These are phyloP conservation scores for Oxytropis ochrocephala DNA, from an alignment of 306 rosid genomes.

Conservation along the genomic window DNA sequence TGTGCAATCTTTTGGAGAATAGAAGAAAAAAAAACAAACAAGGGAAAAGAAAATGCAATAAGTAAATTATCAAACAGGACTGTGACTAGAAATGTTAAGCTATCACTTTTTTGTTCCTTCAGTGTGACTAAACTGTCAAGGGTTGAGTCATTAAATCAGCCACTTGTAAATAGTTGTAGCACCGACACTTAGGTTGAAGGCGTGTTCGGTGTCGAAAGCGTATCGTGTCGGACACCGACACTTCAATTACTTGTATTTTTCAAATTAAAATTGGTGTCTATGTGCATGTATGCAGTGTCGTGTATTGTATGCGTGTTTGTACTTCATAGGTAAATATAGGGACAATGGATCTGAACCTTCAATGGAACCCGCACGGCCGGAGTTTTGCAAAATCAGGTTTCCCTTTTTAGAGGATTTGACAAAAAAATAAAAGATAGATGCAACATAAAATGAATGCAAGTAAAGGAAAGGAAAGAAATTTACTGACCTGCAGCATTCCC, in stretches of 20 bases:
- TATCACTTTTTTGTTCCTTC: not conserved
- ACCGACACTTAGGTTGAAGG: too few relatives aligned
- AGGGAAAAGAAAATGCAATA: not conserved
- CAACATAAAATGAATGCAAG: not conserved
- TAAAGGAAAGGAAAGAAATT: not conserved
- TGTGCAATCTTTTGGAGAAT: slow-evolving; percentile 66
- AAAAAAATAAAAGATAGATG: not conserved
- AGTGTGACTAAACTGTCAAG: not conserved
- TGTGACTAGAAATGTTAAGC: not conserved
- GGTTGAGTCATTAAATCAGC: not conserved
- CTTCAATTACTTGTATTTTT: too few relatives aligned
- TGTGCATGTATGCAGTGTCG: too few relatives aligned
- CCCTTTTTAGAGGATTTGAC: not conserved
- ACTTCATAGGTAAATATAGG: too few relatives aligned
- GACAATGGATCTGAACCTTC: not conserved
- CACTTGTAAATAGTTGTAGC: too few relatives aligned
- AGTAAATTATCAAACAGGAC: not conserved
- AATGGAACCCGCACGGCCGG: not conserved
- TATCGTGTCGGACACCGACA: too few relatives aligned
- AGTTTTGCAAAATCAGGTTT: not conserved
- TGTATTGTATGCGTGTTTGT: too few relatives aligned
- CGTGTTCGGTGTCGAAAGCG: too few relatives aligned
- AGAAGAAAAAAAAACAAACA: not conserved
- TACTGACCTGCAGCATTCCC: slow-evolving; percentile 86
- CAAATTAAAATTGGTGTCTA: too few relatives aligned